Evolutionary conservation across 331 rosid genomes (phyloP).

Genomic region (Dryas integrifolia): DNA sequence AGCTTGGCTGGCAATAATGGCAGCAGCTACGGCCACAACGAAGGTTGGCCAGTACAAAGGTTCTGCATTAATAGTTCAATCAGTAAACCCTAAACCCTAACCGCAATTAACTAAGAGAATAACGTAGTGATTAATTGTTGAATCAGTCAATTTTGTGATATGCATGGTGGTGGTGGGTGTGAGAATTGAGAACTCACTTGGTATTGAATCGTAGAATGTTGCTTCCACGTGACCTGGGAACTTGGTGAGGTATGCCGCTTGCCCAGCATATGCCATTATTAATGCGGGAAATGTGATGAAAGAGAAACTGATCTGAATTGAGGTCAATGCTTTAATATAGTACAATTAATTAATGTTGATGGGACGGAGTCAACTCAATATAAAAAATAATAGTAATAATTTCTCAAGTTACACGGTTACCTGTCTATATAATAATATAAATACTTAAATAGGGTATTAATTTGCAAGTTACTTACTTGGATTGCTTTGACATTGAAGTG

Average conservation of each 20-base stretch:
- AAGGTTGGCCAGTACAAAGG: slow-evolving; percentile 84
- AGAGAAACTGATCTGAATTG: slow-evolving; percentile 63
- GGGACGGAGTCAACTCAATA: no score
- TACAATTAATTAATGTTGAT: no score
- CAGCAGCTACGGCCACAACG: slow-evolving; percentile 67
- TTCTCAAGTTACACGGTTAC: no score
- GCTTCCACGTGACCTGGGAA: slow-evolving; percentile 45
- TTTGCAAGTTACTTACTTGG: slow-evolving; percentile 45
- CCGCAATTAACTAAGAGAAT: background rate
- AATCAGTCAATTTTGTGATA: no score
- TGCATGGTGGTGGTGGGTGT: no score
- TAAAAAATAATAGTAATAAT: no score
- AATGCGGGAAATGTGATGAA: slow-evolving; percentile 58
- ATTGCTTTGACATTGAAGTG: slow-evolving; percentile 67
- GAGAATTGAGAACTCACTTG: slow-evolving; percentile 35
- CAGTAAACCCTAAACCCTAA: no score
- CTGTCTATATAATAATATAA: no score
- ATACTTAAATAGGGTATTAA: no score
- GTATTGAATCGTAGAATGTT: slow-evolving; percentile 58
- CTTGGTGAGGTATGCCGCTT: slow-evolving; percentile 71
- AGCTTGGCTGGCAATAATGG: slow-evolving; percentile 89
- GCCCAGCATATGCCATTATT: slow-evolving; percentile 57
- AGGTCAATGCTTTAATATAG: no score
- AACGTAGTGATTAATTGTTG: no score
- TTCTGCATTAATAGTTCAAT: slow-evolving; percentile 31